Base-by-base conservation (phyloP, 768 basidiomycete species). In the Trametes cinnabarina region DNA sequence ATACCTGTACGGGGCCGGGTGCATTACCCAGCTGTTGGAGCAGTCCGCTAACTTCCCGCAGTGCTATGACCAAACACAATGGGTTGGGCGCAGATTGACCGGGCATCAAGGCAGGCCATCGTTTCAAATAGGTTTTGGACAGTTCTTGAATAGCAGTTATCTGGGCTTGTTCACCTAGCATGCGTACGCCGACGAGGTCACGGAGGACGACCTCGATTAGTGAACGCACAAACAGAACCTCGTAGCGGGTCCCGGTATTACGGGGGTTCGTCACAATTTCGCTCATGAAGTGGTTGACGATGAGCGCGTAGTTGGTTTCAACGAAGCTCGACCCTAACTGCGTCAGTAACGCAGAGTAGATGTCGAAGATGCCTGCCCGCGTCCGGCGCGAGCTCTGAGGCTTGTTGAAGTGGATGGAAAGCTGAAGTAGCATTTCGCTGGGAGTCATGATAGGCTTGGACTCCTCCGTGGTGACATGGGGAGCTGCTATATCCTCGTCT, bases 71-170 rank as follows among this genome's bases (percentile, higher is more conserved):
- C 6, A 98, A 76, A 1, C 90, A 82, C 1, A 83, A 69, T 6
- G 89, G 80, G 34, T 73, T 76, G 0, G 94, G 91, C 0, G 87
- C 82, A 19, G 76, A 75, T 62, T 92, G 87, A 7, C 92, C 92
- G 10, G 93, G 93, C 82, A 98, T 86, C 73, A 96, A 82, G 0
- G 92, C 88, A 1, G 94, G 94, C 93, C 94, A 98, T 51, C 92
- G 82, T 71, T 90, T 93, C 58, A 97, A 75, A 69, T 93, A 97
- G 4, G 81, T 77, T 34, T 79, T 86, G 0, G 91, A 86, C 40
- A 97, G 75, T 63, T 97, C 95, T 65, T 90, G 86, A 32, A 97
- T 90, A 2, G 95, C 95, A 25, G 79, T 77, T 44, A 98, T 95
- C 72, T 98, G 96, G 0, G 90, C 95, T 68, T 94, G 92, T 67